Percentiles rank a stretch among this genome's conserved stretches.
Evolutionary conservation across 352 stramenopile genomes (phyloP).

Genomic region (Pythium oligandrum): DNA sequence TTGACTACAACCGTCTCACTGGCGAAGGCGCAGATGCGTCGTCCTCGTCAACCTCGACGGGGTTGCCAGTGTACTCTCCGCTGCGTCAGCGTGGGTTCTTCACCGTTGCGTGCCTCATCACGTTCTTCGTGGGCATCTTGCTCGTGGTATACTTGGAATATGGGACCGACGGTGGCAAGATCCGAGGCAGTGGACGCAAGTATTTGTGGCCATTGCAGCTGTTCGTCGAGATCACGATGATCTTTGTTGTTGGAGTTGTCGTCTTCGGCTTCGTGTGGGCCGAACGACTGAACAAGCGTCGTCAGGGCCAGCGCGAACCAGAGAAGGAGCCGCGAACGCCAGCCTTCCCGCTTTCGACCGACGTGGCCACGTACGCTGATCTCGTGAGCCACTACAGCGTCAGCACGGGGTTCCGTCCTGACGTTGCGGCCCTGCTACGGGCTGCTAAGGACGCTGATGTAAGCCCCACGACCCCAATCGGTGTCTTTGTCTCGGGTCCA

Average conservation of each 20-base stretch:
- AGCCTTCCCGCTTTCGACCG: conserved; percentile 1
- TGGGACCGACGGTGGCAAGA: conserved; percentile 6
- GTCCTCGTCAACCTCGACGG: not conserved
- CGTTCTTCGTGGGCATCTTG: conserved; percentile 2
- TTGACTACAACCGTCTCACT: conserved; percentile 13
- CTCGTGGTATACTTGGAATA: conserved; percentile 3
- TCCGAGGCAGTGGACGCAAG: not conserved
- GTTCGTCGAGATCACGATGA: conserved; percentile 11
- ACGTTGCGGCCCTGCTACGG: conserved; percentile 4
- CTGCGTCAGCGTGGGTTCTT: conserved; percentile 10
- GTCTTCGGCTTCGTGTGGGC: conserved; percentile 4
- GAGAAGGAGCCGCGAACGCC: too few relatives aligned
- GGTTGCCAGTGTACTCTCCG: conserved; percentile 10
- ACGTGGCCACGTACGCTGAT: conserved; percentile 11
- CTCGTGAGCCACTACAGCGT: conserved; percentile 15
- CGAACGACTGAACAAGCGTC: conserved; percentile 1
- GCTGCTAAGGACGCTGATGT: not conserved
- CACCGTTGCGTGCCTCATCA: conserved; percentile 2
- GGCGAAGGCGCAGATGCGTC: not conserved
- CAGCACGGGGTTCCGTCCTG: conserved; percentile 6
- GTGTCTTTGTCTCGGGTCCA: conserved; percentile 4
- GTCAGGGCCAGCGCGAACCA: not conserved
- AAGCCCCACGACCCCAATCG: too few relatives aligned
- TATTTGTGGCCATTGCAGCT: conserved; percentile 19
- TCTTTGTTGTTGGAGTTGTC: not conserved